A percentile compares a stretch with the other conserved stretches of the same genome.
phyloP scores from a whole-genome alignment of 139 green algal genomes.

The Chlorella vulgaris region DNA sequence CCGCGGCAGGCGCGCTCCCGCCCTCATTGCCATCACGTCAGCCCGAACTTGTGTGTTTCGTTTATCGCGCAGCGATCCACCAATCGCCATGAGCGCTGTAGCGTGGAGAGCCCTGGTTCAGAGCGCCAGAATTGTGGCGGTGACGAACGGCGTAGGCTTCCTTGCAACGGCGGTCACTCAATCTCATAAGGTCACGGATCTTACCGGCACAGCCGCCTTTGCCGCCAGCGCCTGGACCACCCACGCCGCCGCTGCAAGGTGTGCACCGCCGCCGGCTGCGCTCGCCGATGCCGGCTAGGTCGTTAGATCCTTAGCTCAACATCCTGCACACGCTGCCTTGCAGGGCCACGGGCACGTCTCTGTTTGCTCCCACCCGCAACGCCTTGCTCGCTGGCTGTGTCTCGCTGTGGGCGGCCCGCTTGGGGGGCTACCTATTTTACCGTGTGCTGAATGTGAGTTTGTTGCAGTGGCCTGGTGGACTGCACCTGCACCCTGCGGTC shows the following conservation, averaged over 20 bases:
- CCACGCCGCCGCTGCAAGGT: slow-evolving; percentile 13
- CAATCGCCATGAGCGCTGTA: no score
- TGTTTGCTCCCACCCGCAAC: slow-evolving; percentile 29
- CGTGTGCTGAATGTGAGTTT: slow-evolving; percentile 37
- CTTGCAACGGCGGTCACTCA: slow-evolving; percentile 36
- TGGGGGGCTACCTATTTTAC: slow-evolving; percentile 53
- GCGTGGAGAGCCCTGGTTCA: no score
- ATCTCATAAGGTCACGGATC: slow-evolving; percentile 51
- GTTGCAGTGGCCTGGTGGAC: neutral
- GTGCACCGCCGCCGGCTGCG: neutral
- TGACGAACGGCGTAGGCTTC: slow-evolving; percentile 47
- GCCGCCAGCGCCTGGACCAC: slow-evolving; percentile 34
- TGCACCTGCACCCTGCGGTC: no score
- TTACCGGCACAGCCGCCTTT: slow-evolving; percentile 50
- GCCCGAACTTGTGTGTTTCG: no score
- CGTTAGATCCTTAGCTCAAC: no score
- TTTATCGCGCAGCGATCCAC: no score
- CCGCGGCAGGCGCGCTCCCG: no score
- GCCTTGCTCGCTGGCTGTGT: slow-evolving; percentile 45
- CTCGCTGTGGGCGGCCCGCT: slow-evolving; percentile 46
- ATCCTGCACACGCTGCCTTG: neutral
- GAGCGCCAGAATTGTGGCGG: no score
- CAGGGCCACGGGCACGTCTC: slow-evolving; percentile 6
- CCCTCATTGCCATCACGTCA: no score
- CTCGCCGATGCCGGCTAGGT: neutral